Evolutionary conservation across 495 filamentous ascomycete species (phyloP).

Genomic region (Penicillium alfredii): DNA sequence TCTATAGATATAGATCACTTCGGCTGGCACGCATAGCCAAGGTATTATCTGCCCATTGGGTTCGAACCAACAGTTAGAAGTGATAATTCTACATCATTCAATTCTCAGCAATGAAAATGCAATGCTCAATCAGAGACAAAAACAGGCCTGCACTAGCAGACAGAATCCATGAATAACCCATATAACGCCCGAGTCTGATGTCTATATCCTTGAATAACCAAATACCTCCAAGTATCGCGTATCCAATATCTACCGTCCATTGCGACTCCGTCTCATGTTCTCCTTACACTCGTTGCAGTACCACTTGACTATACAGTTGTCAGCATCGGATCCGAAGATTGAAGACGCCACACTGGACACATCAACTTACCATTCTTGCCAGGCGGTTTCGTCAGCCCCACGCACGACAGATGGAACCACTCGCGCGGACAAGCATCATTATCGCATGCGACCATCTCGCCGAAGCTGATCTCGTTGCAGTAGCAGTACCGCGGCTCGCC

Average conservation of each 20-base stretch:
- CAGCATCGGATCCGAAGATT: constrained; percentile 16
- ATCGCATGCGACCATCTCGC: constrained; percentile 98
- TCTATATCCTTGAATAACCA: constrained; percentile 1
- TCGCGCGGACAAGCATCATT: constrained; percentile 78
- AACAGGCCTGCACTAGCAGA: too few species aligned
- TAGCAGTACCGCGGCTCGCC: constrained; percentile 89
- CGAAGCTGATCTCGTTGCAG: constrained; percentile 89
- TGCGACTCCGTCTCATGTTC: constrained; percentile 51
- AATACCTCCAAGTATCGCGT: too few species aligned
- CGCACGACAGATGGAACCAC: constrained; percentile 96
- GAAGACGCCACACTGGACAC: constrained; percentile 11
- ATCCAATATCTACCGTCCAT: constrained; percentile 31
- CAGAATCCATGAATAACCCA: too few species aligned
- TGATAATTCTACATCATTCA: too few species aligned
- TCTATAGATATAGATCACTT: not conserved
- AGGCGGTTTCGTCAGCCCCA: constrained; percentile 80
- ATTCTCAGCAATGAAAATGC: too few species aligned
- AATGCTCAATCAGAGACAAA: not conserved
- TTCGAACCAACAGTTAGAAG: too few species aligned
- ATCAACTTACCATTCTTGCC: constrained; percentile 72
- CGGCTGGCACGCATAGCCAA: too few species aligned
- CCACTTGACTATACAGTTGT: constrained; percentile 66
- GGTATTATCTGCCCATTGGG: too few species aligned
- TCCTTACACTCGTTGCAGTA: constrained; percentile 85
- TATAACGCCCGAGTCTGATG: too few species aligned